Evolutionary conservation across 1,284 basidiomycete species (phyloP).

Genomic region (Microbotryum scabiosae): DNA sequence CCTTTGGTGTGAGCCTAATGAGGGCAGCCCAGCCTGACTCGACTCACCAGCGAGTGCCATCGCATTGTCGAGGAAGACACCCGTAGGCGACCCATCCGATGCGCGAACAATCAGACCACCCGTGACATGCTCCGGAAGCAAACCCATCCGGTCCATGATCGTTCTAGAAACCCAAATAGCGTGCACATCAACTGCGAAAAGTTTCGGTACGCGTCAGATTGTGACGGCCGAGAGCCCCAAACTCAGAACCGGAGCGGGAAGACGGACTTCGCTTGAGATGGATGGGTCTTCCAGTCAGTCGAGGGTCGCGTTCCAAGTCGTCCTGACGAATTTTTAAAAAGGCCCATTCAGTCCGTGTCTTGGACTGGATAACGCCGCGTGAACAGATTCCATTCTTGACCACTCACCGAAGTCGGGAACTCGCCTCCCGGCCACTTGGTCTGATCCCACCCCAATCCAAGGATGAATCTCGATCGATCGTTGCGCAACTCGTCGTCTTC

Average conservation of each 20-base stretch:
- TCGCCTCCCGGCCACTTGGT: conserved; percentile 49
- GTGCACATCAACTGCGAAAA: conserved; percentile 57
- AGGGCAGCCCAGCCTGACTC: too few species aligned
- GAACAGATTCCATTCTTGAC: neutral
- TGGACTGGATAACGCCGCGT: too few species aligned
- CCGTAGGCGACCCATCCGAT: conserved; percentile 58
- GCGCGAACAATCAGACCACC: conserved; percentile 71
- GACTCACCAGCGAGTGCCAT: conserved; percentile 15
- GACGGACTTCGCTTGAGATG: conserved; percentile 51
- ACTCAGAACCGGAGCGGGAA: neutral
- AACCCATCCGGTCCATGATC: conserved; percentile 54
- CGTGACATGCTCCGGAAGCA: conserved; percentile 43
- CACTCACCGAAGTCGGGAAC: conserved; percentile 69
- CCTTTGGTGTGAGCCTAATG: neutral
- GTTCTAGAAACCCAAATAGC: conserved; percentile 69
- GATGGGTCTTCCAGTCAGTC: conserved; percentile 59
- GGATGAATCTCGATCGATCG: conserved; percentile 56
- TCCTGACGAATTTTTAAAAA: conserved; percentile 41
- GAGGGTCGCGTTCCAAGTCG: conserved; percentile 56
- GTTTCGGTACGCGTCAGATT: neutral
- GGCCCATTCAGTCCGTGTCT: conserved; percentile 4
- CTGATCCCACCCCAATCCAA: conserved; percentile 90
- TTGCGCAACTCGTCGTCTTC: conserved; percentile 51
- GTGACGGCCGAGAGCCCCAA: conserved; percentile 21
- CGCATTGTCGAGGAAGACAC: conserved; percentile 44